These are phyloP conservation scores for Zygoascus flipseniorum DNA, from an alignment of 805 yeast genomes.

Conservation along the genomic window DNA sequence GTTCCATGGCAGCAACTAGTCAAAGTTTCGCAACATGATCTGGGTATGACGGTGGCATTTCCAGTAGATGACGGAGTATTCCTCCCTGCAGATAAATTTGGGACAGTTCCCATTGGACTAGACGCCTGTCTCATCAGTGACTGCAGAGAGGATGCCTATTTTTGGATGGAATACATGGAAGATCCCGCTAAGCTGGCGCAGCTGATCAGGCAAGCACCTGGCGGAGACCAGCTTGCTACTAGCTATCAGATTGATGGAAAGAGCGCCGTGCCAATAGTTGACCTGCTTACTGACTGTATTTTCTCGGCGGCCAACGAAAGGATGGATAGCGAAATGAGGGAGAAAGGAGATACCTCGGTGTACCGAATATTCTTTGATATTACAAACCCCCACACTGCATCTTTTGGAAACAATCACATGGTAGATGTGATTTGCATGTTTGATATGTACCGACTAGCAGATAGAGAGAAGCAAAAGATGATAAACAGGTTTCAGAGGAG, in stretches of 20 bases:
- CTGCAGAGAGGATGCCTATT: slow-evolving; percentile 23
- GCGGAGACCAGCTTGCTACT: background rate
- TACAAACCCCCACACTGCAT: slow-evolving; percentile 22
- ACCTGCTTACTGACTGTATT: slow-evolving; percentile 14
- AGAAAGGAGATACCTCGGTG: slow-evolving; percentile 12
- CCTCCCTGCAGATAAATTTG: slow-evolving; percentile 16
- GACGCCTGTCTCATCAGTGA: slow-evolving; percentile 22
- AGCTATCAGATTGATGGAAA: background rate
- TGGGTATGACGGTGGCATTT: slow-evolving; percentile 17
- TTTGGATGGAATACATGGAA: slow-evolving; percentile 10
- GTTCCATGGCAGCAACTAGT: slow-evolving; percentile 20
- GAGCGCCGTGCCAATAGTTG: slow-evolving; percentile 4
- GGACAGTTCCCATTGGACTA: slow-evolving; percentile 9
- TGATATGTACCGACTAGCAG: slow-evolving; percentile 19
- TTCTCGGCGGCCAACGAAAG: slow-evolving; percentile 14
- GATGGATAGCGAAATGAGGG: slow-evolving; percentile 6
- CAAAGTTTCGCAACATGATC: slow-evolving; percentile 17
- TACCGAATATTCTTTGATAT: slow-evolving; percentile 26
- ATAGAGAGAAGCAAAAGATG: slow-evolving; percentile 9
- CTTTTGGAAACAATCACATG: slow-evolving; percentile 26
- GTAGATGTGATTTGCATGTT: slow-evolving; percentile 28
- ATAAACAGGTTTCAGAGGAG: slow-evolving; percentile 19
- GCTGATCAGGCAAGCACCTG: background rate
- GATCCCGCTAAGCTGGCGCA: background rate
- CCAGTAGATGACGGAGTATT: slow-evolving; percentile 23